These are phyloP conservation scores for Trichophyton rubrum DNA, from an alignment of 2,329 filamentous ascomycete species.

Conservation along the genomic window DNA sequence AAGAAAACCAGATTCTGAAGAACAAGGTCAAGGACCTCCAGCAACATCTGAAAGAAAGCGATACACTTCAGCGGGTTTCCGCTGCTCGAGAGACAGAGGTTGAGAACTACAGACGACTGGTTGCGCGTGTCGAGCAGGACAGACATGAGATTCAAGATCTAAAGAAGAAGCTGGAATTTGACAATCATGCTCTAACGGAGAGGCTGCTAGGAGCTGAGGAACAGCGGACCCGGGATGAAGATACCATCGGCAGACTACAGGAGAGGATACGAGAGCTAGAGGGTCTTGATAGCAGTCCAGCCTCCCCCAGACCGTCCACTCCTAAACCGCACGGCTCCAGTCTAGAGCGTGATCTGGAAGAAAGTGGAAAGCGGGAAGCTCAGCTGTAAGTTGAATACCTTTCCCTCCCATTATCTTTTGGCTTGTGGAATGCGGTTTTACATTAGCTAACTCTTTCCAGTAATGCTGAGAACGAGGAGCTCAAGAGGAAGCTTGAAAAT, in stretches of 20 bases:
- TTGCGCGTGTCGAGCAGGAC: conserved; percentile 38
- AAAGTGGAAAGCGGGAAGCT: conserved; percentile 28
- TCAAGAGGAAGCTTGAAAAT: conserved; percentile 23
- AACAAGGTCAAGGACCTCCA: conserved; percentile 36
- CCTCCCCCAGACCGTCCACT: conserved; percentile 28
- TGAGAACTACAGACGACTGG: conserved; percentile 33
- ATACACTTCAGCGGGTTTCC: conserved; percentile 30
- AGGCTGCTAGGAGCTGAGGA: conserved; percentile 33
- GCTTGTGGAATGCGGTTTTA: neutral
- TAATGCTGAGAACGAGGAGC: conserved; percentile 29
- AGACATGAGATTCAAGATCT: conserved; percentile 36
- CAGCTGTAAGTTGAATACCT: conserved; percentile 24
- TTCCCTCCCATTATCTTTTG: neutral
- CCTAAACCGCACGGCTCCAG: conserved; percentile 27
- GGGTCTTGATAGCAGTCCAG: conserved; percentile 29
- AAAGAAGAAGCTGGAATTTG: conserved; percentile 38
- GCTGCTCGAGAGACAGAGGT: conserved; percentile 32
- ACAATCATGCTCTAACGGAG: conserved; percentile 36
- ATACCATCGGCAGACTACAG: conserved; percentile 30
- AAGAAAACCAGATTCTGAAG: conserved; percentile 36
- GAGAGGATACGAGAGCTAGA: conserved; percentile 33
- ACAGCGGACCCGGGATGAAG: conserved; percentile 31
- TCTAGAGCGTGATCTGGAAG: conserved; percentile 32
- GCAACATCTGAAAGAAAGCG: conserved; percentile 35
- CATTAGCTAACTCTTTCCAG: conserved; percentile 19